Evolutionary conservation across 2,329 filamentous ascomycete genomes (phyloP).

Genomic region (Aureobasidium sp.): DNA sequence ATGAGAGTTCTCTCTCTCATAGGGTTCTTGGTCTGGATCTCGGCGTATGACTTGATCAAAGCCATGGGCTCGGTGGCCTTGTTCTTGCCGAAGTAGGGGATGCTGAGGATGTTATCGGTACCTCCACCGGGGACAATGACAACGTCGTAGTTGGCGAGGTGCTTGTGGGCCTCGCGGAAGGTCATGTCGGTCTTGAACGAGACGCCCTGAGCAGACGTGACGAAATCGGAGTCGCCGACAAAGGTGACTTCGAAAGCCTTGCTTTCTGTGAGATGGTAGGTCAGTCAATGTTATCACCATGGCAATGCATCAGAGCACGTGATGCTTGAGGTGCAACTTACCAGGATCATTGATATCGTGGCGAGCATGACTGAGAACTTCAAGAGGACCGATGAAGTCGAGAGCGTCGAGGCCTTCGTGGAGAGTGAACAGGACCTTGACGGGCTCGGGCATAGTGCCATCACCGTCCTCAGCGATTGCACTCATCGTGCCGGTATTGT

Average conservation of each 20-base stretch:
- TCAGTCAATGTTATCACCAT: background rate
- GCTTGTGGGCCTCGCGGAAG: conserved; percentile 68
- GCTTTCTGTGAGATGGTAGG: conserved; percentile 28
- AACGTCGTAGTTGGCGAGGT: conserved; percentile 67
- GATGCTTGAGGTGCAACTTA: conserved; percentile 22
- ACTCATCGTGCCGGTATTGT: conserved; percentile 37
- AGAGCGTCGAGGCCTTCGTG: conserved; percentile 49
- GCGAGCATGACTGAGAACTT: conserved; percentile 46
- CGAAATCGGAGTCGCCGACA: conserved; percentile 37
- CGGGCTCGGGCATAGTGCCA: conserved; percentile 28
- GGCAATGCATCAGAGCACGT: conserved; percentile 7
- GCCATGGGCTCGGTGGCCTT: conserved; percentile 57
- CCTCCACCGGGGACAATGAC: conserved; percentile 70
- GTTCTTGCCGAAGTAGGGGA: conserved; percentile 35
- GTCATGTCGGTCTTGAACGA: conserved; percentile 65
- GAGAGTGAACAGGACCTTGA: conserved; percentile 54
- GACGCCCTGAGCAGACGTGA: conserved; percentile 54
- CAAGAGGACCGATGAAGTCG: conserved; percentile 50
- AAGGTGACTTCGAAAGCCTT: conserved; percentile 48
- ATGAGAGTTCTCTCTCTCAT: conserved; percentile 72
- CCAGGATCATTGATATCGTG: conserved; percentile 46
- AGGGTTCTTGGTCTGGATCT: conserved; percentile 72
- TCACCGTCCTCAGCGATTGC: conserved; percentile 35
- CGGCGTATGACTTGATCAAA: conserved; percentile 67
- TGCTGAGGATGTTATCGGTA: conserved; percentile 47